Conservation (phyloP, 2,329 filamentous ascomycete genomes). For the Dactylella cylindrospora region DNA sequence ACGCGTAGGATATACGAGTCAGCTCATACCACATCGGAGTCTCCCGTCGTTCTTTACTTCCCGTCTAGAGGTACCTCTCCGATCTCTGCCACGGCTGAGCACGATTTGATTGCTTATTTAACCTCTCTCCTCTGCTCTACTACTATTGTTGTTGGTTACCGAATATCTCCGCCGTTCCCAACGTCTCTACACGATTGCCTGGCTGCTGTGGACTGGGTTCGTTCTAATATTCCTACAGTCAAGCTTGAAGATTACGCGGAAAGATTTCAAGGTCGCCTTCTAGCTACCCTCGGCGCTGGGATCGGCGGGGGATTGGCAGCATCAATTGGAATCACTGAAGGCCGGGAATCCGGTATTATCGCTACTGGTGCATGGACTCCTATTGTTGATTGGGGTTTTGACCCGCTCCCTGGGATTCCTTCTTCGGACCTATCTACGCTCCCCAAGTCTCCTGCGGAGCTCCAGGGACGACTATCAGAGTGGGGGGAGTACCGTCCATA, state of each 20-base stretch:
- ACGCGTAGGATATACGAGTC: conserved; percentile 14
- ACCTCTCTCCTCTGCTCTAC: conserved; percentile 16
- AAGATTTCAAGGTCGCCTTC: conserved; percentile 17
- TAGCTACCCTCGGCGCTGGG: conserved; percentile 29
- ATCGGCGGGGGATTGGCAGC: conserved; percentile 27
- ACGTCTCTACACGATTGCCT: conserved; percentile 31
- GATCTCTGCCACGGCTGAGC: conserved; percentile 8
- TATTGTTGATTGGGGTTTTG: conserved; percentile 37
- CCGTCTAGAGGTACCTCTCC: conserved; percentile 28
- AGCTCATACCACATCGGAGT: not conserved
- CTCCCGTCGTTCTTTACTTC: conserved; percentile 32
- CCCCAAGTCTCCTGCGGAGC: conserved; percentile 12
- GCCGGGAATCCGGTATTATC: conserved; percentile 34
- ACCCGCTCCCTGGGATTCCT: conserved; percentile 35
- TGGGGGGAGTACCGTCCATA: not conserved
- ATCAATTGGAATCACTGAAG: conserved; percentile 32
- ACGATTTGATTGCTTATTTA: conserved; percentile 16
- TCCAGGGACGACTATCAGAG: not conserved
- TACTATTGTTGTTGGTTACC: conserved; percentile 31
- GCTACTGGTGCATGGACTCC: conserved; percentile 24
- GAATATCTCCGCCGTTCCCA: conserved; percentile 28
- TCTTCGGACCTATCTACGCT: conserved; percentile 21
- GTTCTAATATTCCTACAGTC: conserved; percentile 8
- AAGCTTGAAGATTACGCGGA: conserved; percentile 9
- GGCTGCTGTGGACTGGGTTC: conserved; percentile 37